phyloP scores from a whole-genome alignment of 352 stramenopile species.

The Globisporangium cederbergense region DNA sequence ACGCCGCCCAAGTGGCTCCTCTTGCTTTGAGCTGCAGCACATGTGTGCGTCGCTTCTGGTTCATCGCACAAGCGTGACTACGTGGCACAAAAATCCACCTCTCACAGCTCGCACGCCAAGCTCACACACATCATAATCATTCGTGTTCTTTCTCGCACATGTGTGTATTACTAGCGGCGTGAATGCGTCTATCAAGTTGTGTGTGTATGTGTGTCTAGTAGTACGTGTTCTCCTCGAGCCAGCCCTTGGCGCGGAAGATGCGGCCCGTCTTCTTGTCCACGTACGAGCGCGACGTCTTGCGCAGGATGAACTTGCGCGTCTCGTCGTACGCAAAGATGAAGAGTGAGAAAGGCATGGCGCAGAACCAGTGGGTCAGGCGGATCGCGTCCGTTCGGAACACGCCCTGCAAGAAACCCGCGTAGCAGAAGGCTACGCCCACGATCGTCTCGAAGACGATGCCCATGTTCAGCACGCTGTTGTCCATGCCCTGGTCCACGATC shows the following conservation, averaged over 20 bases:
- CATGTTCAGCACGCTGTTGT: constrained; percentile 88
- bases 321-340: constrained; percentile 87
- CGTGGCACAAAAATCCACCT: too few species aligned
- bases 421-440: constrained; percentile 69
- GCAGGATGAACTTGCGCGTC: constrained; percentile 82
- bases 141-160: neutral
- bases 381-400: constrained; percentile 77
- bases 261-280: constrained; percentile 53
- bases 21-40: too few species aligned
- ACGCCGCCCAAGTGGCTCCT: too few species aligned
- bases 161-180: neutral
- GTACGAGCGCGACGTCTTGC: constrained; percentile 55
- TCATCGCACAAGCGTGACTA: too few species aligned
- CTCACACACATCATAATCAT: too few species aligned
- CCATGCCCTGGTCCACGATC: constrained; percentile 82
- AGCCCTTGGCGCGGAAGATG: constrained; percentile 53
- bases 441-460: constrained; percentile 85
- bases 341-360: constrained; percentile 77
- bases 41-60: too few species aligned
- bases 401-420: constrained; percentile 61
- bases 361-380: constrained; percentile 80
- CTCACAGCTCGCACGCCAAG: too few species aligned
- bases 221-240: constrained; percentile 82
- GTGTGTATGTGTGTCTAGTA: constrained; percentile 37
- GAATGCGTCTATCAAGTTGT: neutral